These are phyloP conservation scores for Epichloe coenophiala DNA, from an alignment of 2,329 filamentous ascomycete species.

Conservation along the genomic window DNA sequence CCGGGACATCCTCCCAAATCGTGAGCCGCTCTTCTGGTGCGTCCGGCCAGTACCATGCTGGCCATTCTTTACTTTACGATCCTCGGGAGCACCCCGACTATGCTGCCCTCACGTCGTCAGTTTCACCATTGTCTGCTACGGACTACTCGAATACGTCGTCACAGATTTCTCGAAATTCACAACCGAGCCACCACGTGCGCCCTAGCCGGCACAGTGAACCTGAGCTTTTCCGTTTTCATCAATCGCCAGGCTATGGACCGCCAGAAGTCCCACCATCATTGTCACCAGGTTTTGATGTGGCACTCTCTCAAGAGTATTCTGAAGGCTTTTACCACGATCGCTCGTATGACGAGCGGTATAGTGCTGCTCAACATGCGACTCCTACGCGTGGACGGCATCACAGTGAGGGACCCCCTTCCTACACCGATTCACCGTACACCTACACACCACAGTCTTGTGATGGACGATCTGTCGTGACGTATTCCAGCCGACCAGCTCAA, in stretches of 20 bases:
- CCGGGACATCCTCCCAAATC: constrained; percentile 32
- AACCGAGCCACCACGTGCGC: constrained; percentile 19
- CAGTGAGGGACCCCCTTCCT: constrained; percentile 16
- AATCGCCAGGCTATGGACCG: constrained; percentile 24
- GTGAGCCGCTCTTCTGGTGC: constrained; percentile 21
- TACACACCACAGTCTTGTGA: constrained; percentile 30
- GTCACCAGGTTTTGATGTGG: constrained; percentile 46
- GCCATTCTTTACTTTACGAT: constrained; percentile 11
- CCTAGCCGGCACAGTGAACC: constrained; percentile 21
- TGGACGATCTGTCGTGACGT: constrained; percentile 25
- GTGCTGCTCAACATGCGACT: constrained; percentile 23
- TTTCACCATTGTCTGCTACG: constrained; percentile 18
- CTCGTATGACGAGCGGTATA: constrained; percentile 27
- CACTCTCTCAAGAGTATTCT: constrained; percentile 40
- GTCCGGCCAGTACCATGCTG: constrained; percentile 15
- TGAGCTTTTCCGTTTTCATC: constrained; percentile 20
- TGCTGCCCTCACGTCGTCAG: constrained; percentile 8
- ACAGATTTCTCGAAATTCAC: constrained; percentile 12
- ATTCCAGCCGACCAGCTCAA: constrained; percentile 20
- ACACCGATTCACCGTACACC: constrained; percentile 15
- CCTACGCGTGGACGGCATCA: constrained; percentile 29
- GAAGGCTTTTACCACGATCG: constrained; percentile 27
- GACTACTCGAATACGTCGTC: constrained; percentile 23
- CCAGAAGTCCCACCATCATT: constrained; percentile 42
- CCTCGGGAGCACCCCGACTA: constrained; percentile 12